Base-by-base conservation (phyloP, 257 asterid species). In the Plectranthus barbatus region DNA sequence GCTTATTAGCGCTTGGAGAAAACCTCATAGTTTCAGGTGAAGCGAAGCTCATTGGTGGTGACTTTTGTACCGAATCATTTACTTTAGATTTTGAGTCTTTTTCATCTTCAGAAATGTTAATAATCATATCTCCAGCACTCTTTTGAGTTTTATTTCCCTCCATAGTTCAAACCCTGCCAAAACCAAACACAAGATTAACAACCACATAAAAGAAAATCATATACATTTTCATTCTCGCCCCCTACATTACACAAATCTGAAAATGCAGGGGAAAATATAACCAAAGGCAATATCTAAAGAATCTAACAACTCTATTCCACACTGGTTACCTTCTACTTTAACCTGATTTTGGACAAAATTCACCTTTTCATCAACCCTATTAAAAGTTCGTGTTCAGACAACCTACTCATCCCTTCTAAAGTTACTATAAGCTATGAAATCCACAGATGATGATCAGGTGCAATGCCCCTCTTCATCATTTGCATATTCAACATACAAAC, bases 1-100 rank as follows among this genome's bases (percentile, higher is more conserved):
- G 99, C 84, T 60, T 89, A 55, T 68, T 79, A 55, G 88, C 71
- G 70, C 83, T 88, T 15, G 83, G 83, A 76, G 78, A 40, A 49
- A 68, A 45, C 37, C 76, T 63, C 29, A 26, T 74, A 58, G 71
- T 66, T 62, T 89, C 97, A 64, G 92, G 84, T n/a, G 97, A 82
- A 69, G 87, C 51, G 55, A 53, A 75, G 60, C 71, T 68, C 48
- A 72, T 57, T 3, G 76, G 72, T 11, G 66, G 74, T 7, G 78
- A 47, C 37, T 65, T 81, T 49, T 72, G 89, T 48, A 78, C 70
- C 15, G 79, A 75, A 69, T 75, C 87, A 47, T 56, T 53, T 0
- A 84, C 81, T 46, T 60, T 40, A 55, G 61, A 7, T 26, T 66
- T 77, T 8, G 79, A 46, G 72, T 76, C 82, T 8, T 76, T 78